Evolutionary conservation across 371 early-diverging fungal species (phyloP).

Genomic region (Enterocytospora artemiae): DNA sequence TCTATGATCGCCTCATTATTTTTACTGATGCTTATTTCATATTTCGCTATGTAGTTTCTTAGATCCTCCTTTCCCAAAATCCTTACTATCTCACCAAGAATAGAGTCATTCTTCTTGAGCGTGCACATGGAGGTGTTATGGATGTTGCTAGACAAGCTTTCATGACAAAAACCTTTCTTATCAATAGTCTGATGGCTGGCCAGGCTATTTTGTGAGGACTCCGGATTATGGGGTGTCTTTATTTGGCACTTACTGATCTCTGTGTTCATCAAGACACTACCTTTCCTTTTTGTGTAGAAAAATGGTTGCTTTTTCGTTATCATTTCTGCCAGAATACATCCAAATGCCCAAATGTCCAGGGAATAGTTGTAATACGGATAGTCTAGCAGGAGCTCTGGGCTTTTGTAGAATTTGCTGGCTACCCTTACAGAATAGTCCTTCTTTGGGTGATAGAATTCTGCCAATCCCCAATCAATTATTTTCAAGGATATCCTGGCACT

Average conservation of each 20-base stretch:
- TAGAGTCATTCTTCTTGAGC: no score
- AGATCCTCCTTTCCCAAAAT: slow-evolving; percentile 83
- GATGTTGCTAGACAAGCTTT: no score
- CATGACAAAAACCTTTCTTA: no score
- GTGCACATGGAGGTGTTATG: no score
- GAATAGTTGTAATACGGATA: slow-evolving; percentile 93
- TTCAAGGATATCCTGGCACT: slow-evolving; percentile 64
- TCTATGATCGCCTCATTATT: slow-evolving; percentile 4
- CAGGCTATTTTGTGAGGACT: no score
- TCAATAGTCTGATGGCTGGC: no score
- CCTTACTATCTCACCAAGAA: slow-evolving; percentile 87
- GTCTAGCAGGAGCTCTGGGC: slow-evolving; percentile 93
- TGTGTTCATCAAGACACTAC: no score
- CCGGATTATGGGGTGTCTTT: no score
- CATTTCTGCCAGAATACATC: slow-evolving; percentile 88
- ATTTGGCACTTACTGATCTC: no score
- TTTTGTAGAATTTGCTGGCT: slow-evolving; percentile 93
- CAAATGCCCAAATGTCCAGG: slow-evolving; percentile 97
- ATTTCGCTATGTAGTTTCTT: slow-evolving; percentile 76
- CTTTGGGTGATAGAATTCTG: slow-evolving; percentile 94
- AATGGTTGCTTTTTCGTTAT: slow-evolving; percentile 94
- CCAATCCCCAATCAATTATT: slow-evolving; percentile 98
- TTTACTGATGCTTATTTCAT: slow-evolving; percentile 65
- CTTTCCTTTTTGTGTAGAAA: slow-evolving; percentile 92
- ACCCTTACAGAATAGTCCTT: slow-evolving; percentile 92